phyloP scores from a whole-genome alignment of 2,329 filamentous ascomycete genomes.

The Chaetomium sp. region DNA sequence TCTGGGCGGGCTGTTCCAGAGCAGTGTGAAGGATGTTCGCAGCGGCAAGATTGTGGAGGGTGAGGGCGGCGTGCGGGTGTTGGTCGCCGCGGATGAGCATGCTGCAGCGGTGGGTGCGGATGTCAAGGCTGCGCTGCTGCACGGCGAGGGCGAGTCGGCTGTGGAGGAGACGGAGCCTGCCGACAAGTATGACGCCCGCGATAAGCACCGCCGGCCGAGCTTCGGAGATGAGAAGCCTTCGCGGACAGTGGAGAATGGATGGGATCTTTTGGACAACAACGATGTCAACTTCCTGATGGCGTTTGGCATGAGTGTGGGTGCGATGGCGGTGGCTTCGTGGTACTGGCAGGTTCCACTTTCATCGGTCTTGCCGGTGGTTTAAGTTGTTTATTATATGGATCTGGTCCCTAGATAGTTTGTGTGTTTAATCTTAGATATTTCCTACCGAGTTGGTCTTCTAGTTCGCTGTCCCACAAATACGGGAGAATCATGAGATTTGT shows the following conservation, averaged over 20 bases:
- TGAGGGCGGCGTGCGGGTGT: conserved; percentile 58
- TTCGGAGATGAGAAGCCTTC: conserved; percentile 54
- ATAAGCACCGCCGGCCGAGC: conserved; percentile 45
- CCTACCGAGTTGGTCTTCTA: no score
- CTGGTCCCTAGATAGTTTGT: neutral
- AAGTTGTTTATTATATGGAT: neutral
- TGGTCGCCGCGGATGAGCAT: conserved; percentile 35
- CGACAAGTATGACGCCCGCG: conserved; percentile 40
- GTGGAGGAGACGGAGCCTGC: conserved; percentile 32
- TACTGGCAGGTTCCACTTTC: conserved; percentile 51
- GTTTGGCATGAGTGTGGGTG: conserved; percentile 67
- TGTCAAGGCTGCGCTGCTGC: conserved; percentile 36
- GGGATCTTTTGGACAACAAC: conserved; percentile 86
- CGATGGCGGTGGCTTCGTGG: conserved; percentile 60
- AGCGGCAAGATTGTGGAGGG: conserved; percentile 88
- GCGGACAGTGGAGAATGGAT: conserved; percentile 57
- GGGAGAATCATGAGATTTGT: no score
- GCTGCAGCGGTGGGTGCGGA: conserved; percentile 29
- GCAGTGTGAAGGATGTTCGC: conserved; percentile 75
- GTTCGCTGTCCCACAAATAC: no score
- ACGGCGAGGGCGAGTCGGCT: conserved; percentile 39
- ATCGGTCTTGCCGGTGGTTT: conserved; percentile 24
- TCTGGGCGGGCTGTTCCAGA: conserved; percentile 77
- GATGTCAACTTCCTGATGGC: conserved; percentile 94
- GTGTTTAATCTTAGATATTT: no score